Base-by-base conservation (phyloP, 208 protist genomes). In the Leishmania tarentolae region DNA sequence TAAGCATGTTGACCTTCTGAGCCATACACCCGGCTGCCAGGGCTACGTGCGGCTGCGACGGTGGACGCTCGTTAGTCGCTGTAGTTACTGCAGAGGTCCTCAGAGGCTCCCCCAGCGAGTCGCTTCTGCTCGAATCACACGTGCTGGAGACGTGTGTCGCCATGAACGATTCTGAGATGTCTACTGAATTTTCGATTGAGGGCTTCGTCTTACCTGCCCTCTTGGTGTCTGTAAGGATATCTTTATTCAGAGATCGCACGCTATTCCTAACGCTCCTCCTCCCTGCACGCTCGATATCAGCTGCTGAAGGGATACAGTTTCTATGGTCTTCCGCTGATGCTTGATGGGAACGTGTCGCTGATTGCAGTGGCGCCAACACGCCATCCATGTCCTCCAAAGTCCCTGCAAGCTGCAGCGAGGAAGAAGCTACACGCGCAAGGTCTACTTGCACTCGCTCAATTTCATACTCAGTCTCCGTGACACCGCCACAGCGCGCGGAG, bases 371-470 rank as follows among this genome's bases (percentile, higher is more conserved):
- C 40, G 75, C 35, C 11, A 31, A 17, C 40, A 24, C n/a, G 40
- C 13, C 59, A 6, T 21, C 4, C n/a, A 69, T 47, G 71, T 4
- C 69, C 11, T 35, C 66, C 28, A 61, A 44, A 40, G 52, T 28
- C 40, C 0, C 52, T 13, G 47, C 52, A 35, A 47, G 56, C 35
- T 46, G 31, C 73, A 28, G 56, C 17, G 73, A 65, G 52, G 35
- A 40, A n/a, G 56, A 1, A 31, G 52, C 17, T 42, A 44, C 19
- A 21, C 47, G 17, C 37, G 52, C 52, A n/a, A 77, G 73, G 15
- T 47, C 73, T 59, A 52, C 73, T 35, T 77, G 50, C n/a, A 77
- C 50, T 31, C 9, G 52, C 35, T 75, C n/a, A 37, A 83, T 79
- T 66, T 85, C 76, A 7, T 35, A 8, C 40, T 78, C 73, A 44